These are phyloP conservation scores for Coemansia sp. DNA, from an alignment of 192 early-diverging fungal genomes.

Conservation along the genomic window DNA sequence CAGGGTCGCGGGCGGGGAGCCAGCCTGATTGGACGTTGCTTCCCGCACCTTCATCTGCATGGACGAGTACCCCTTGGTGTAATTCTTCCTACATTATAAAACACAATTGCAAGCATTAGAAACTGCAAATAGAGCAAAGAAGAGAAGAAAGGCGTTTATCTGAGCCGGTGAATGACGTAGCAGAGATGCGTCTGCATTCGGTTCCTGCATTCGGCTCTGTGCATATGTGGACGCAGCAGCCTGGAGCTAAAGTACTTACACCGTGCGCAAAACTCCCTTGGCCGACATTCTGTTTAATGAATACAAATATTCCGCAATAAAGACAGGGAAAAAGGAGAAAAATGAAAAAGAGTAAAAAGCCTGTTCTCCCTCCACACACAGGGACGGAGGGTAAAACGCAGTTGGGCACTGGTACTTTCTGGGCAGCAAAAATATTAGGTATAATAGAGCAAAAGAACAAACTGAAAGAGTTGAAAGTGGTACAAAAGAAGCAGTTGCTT, in stretches of 20 bases:
- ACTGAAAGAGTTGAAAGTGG: background rate
- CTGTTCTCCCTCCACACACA: background rate
- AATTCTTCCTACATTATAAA: constrained; percentile 70
- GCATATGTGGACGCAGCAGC: background rate
- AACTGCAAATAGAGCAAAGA: background rate
- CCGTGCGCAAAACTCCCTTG: constrained; percentile 39
- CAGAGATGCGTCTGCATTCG: background rate
- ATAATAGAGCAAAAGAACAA: background rate
- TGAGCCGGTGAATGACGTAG: background rate
- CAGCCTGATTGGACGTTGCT: constrained; percentile 76
- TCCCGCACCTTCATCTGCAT: constrained; percentile 88
- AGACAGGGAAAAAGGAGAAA: background rate
- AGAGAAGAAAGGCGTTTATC: background rate
- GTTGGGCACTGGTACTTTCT: too few relatives aligned
- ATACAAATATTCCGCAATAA: constrained; percentile 17
- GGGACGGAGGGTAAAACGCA: background rate
- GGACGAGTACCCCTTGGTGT: constrained; percentile 87
- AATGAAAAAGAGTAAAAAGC: constrained; percentile 3
- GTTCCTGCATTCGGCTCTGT: background rate
- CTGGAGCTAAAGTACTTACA: constrained; percentile 22
- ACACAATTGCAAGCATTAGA: background rate
- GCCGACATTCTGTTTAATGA: constrained; percentile 36
- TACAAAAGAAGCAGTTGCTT: background rate
- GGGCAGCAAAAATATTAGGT: background rate
- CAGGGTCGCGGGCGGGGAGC: constrained; percentile 68